Evolutionary conservation across 2,329 filamentous ascomycete species (phyloP), one percentile per base, ranked within the genome.

Genomic region (Phaeosphaeria sp.): DNA sequence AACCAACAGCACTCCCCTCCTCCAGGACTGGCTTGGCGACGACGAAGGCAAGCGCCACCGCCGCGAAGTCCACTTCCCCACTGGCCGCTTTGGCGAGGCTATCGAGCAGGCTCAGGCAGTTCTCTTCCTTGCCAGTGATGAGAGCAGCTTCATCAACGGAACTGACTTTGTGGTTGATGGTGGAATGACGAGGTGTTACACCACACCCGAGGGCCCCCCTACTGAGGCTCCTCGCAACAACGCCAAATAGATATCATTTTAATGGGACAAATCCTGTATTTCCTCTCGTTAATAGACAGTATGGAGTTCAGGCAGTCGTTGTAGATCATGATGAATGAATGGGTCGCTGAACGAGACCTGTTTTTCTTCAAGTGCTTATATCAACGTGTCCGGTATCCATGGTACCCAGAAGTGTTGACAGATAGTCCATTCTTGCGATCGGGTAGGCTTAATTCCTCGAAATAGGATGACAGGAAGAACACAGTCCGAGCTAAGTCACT

Each of bases 151-250:
- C 70, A 90, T 96, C 72, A 96, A 95, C 65, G 93, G 91, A 11
- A 90, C 87, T 58, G 95, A 98, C 75, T 96, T 98, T 80, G 90
- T 96, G 4, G 93, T 98, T 23, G 95, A 99, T 72, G 95, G 95
- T 57, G 94, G 94, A 59, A 92, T 99, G 91, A 94, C 89, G 71
- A 97, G 91, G 84, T 85, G 93, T 46, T 98, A 97, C 77, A 85
- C 87, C 47, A 89, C 86, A 17, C 82, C 85, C 18, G 84, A 88
- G 64, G 86, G 86, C 13, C 82, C 84, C 1, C 77, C 86, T 1
- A 80, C 84, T 11, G 72, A 79, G 64, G 78, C 84, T 4, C 86
- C 86, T 9, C 76, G 79, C 73, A 86, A 85, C 76, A 74, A 80
- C 55, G 80, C 72, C 36, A 39, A 39, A 39, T 39, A 39, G 17